Percentiles rank a stretch among this genome's conserved stretches.
Conservation (phyloP, 2,329 filamentous ascomycete species). For the Ceratocystiopsis brevicomis region DNA sequence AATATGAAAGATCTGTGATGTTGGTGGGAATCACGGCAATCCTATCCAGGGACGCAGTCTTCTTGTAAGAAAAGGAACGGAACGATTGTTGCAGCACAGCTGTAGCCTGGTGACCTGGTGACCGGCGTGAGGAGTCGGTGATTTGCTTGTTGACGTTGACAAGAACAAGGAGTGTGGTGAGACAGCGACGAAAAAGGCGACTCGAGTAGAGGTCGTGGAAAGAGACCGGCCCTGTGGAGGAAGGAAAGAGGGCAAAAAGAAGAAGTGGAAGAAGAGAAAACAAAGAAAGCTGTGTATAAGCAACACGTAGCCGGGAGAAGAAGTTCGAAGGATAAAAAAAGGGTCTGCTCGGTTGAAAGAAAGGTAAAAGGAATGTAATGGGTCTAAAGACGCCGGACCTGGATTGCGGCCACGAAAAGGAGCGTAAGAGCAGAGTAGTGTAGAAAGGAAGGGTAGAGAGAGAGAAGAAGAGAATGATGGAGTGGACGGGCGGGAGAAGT, state of each 20-base stretch:
- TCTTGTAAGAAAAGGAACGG: background rate
- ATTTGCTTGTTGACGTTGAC: background rate
- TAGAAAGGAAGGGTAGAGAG: background rate
- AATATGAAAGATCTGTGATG: too few relatives aligned
- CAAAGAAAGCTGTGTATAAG: background rate
- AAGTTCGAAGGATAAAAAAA: background rate
- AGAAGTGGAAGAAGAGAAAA: background rate
- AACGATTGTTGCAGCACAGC: slow-evolving; percentile 10
- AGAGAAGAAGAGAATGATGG: background rate
- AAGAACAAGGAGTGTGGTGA: slow-evolving; percentile 8
- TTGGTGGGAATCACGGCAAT: background rate
- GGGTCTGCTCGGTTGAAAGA: slow-evolving; percentile 1
- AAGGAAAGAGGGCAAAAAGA: slow-evolving; percentile 1
- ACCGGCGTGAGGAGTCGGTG: slow-evolving; percentile 7
- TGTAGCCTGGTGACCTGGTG: slow-evolving; percentile 10
- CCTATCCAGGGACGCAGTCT: background rate
- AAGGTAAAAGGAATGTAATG: slow-evolving; percentile 7
- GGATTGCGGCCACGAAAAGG: slow-evolving; percentile 4
- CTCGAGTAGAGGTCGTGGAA: background rate
- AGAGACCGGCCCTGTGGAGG: slow-evolving; percentile 2
- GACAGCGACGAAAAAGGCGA: slow-evolving; percentile 6
- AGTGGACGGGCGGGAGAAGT: background rate
- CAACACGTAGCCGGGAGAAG: background rate
- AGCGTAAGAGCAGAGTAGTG: slow-evolving; percentile 6
- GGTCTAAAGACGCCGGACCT: slow-evolving; percentile 8